Conservation (phyloP, 2,329 filamentous ascomycete genomes). For the Ceratocystis cubensis region DNA sequence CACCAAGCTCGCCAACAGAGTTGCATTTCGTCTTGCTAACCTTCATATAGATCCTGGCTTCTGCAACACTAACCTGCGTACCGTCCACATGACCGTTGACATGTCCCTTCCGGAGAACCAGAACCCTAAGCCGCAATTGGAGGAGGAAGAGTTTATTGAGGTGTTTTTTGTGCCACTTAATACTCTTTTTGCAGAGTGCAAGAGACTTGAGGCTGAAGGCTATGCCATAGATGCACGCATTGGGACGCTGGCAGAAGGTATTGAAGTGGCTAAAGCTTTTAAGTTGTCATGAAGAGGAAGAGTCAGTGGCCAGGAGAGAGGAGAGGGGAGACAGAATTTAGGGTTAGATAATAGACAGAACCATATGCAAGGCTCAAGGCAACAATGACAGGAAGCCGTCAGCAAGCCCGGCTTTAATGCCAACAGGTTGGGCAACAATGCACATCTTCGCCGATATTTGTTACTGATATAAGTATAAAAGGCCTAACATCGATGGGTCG, state of each 20-base stretch:
- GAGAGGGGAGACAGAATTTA: neutral
- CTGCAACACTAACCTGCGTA: conserved; percentile 53
- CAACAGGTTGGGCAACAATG: too few species aligned
- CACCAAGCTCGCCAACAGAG: neutral
- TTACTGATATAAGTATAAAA: too few species aligned
- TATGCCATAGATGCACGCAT: conserved; percentile 70
- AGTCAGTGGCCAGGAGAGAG: neutral
- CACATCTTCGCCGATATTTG: too few species aligned
- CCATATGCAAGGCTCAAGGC: too few species aligned
- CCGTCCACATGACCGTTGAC: conserved; percentile 64
- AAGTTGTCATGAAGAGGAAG: conserved; percentile 28
- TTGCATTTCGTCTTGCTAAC: neutral
- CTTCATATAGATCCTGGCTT: conserved; percentile 42
- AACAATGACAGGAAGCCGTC: too few species aligned
- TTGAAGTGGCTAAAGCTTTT: conserved; percentile 54
- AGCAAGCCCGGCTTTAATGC: too few species aligned
- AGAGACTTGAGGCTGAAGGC: conserved; percentile 53
- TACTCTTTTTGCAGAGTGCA: conserved; percentile 53
- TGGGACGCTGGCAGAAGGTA: conserved; percentile 64
- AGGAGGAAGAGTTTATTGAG: conserved; percentile 74
- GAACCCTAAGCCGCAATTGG: conserved; percentile 54
- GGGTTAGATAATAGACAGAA: neutral
- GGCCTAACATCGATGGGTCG: too few species aligned
- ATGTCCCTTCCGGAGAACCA: conserved; percentile 56
- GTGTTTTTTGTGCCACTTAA: conserved; percentile 56